Evolutionary conservation across 2,329 filamentous ascomycete genomes (phyloP).

Genomic region (Colletotrichum somersetense): DNA sequence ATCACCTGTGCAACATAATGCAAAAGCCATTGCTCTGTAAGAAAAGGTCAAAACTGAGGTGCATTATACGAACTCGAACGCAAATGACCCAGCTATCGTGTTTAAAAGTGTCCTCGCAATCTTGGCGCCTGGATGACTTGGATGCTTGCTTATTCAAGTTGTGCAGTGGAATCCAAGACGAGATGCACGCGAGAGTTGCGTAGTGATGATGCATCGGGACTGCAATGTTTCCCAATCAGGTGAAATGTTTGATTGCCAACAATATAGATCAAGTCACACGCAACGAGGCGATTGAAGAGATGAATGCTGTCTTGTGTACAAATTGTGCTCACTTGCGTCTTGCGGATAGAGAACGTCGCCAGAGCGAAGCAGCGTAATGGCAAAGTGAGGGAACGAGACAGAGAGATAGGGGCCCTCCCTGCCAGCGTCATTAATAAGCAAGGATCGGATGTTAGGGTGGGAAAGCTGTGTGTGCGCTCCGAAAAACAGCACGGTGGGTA

Average conservation of each 20-base stretch:
- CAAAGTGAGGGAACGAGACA: no score
- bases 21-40: no score
- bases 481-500: neutral
- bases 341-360: slow-evolving; percentile 53
- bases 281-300: slow-evolving; percentile 63
- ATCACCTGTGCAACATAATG: no score
- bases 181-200: neutral
- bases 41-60: no score
- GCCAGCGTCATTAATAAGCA: slow-evolving; percentile 17
- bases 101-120: no score
- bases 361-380: no score
- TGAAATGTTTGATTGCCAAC: slow-evolving; percentile 19
- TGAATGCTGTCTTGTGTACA: slow-evolving; percentile 71
- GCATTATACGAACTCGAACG: no score
- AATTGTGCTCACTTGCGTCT: slow-evolving; percentile 67
- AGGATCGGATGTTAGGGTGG: neutral
- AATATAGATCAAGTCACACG: slow-evolving; percentile 14
- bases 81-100: no score
- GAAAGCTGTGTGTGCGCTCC: neutral
- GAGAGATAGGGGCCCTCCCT: slow-evolving; percentile 54
- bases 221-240: slow-evolving; percentile 22
- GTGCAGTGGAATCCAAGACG: no score
- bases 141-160: no score
- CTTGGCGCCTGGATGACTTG: no score
- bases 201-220: slow-evolving; percentile 20